A percentile compares a stretch with the other conserved stretches of the same genome.
Conservation (phyloP, 2,329 filamentous ascomycete species). For the Nemania bipapillata region DNA sequence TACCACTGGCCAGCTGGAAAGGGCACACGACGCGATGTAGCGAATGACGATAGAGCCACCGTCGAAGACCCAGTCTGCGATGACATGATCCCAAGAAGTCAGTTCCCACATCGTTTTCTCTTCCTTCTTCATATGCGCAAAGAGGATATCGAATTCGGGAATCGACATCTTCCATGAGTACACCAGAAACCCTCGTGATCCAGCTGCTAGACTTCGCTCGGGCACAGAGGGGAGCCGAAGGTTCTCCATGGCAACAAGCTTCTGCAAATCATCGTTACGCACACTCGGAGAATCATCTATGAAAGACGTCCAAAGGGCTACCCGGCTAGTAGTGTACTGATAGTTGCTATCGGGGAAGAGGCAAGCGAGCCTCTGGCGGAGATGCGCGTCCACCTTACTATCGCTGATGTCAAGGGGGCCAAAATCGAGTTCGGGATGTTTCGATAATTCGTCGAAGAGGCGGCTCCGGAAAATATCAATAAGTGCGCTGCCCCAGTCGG, state of each 20-base stretch:
- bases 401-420: neutral
- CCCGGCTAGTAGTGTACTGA: conserved; percentile 1
- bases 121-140: neutral
- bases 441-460: conserved; percentile 20
- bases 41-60: conserved; percentile 13
- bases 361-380: conserved; percentile 6
- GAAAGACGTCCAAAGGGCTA: conserved; percentile 9
- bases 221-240: neutral
- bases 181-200: conserved; percentile 10
- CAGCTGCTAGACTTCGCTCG: neutral
- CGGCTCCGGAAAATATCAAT: neutral
- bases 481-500: neutral
- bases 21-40: conserved; percentile 11
- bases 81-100: conserved; percentile 3
- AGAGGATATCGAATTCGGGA: neutral
- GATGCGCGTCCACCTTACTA: neutral
- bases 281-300: neutral
- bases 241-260: conserved; percentile 11
- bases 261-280: conserved; percentile 4
- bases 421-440: neutral
- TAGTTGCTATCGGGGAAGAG: conserved; percentile 15
- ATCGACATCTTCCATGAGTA: conserved; percentile 15
- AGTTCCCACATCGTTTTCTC: conserved; percentile 10
- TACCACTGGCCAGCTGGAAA: neutral
- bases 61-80: neutral